Percentiles rank a stretch among this genome's conserved stretches.
These are phyloP conservation scores for Graphilbum ipis-grandicollis DNA, from an alignment of 2,329 filamentous ascomycete genomes.

Conservation along the genomic window DNA sequence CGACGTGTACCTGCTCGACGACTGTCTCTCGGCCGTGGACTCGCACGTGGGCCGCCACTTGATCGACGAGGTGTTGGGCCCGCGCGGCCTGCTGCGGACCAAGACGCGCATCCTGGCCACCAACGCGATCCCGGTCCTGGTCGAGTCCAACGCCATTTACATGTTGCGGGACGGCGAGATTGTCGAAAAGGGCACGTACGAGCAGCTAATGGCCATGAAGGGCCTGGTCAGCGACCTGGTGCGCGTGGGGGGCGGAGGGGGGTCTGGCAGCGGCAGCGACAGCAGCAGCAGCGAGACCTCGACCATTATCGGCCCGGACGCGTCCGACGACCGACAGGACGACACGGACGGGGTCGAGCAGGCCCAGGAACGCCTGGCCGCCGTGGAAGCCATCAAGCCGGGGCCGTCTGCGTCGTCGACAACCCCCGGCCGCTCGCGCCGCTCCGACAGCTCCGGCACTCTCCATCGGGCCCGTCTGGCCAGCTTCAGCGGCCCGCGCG, in stretches of 20 bases:
- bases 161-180: constrained; percentile 71
- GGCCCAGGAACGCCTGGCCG: constrained; percentile 58
- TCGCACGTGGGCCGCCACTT: constrained; percentile 91
- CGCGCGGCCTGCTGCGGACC: constrained; percentile 60
- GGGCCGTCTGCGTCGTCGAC: constrained; percentile 14
- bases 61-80: constrained; percentile 83
- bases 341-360: constrained; percentile 52
- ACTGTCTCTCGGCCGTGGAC: constrained; percentile 92
- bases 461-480: constrained; percentile 81
- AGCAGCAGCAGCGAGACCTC: constrained; percentile 34
- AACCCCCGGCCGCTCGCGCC: constrained; percentile 2
- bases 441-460: constrained; percentile 56
- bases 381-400: constrained; percentile 57
- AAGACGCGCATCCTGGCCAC: constrained; percentile 91
- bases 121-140: constrained; percentile 82
- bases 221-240: constrained; percentile 76
- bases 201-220: constrained; percentile 84
- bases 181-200: constrained; percentile 76
- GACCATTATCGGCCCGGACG: constrained; percentile 35
- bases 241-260: constrained; percentile 48
- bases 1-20: constrained; percentile 91
- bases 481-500: constrained; percentile 72
- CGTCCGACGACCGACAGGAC: constrained; percentile 14
- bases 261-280: constrained; percentile 11
- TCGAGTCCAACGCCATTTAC: constrained; percentile 77